These are phyloP conservation scores for Nissolia schottii DNA, from an alignment of 306 rosid genomes.

Conservation along the genomic window DNA sequence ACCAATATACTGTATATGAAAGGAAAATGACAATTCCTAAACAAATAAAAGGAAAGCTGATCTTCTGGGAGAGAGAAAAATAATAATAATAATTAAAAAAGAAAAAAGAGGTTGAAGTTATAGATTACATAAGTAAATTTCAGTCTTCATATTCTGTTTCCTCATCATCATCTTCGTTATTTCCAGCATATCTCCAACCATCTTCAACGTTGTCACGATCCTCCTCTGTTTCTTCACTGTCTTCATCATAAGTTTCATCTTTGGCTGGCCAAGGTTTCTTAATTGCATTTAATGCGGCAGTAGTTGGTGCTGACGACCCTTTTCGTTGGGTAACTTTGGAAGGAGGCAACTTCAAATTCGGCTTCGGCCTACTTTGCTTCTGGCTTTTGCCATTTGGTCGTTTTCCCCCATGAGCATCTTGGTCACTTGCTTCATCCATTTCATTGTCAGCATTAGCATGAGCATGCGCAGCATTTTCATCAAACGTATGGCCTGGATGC, in stretches of 20 bases:
- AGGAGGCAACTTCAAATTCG: constrained; percentile 69
- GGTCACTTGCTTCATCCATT: constrained; percentile 90
- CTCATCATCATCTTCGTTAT: constrained; percentile 85
- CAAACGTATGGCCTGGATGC: constrained; percentile 78
- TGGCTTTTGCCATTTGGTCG: constrained; percentile 58
- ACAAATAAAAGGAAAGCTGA: not conserved
- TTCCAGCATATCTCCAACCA: constrained; percentile 79
- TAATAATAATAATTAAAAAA: too few species aligned
- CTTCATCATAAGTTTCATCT: constrained; percentile 75
- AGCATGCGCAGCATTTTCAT: constrained; percentile 60
- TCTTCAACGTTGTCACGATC: constrained; percentile 88
- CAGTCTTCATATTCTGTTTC: constrained; percentile 93
- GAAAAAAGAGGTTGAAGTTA: not conserved
- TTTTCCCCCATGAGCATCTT: constrained; percentile 64
- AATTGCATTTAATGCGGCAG: constrained; percentile 34
- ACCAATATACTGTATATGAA: not conserved
- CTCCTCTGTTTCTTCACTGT: constrained; percentile 97
- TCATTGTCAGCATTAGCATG: constrained; percentile 61
- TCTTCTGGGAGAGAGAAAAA: not conserved
- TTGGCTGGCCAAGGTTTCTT: constrained; percentile 81
- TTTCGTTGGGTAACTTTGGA: constrained; percentile 55
- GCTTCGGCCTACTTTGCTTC: constrained; percentile 67
- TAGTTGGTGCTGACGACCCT: constrained; percentile 52
- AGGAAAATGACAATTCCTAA: not conserved
- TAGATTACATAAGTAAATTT: constrained; percentile 8